Evolutionary conservation across 129 eudicot species (phyloP), one percentile per base, ranked within the genome.

Genomic region (Artemisia argyi): DNA sequence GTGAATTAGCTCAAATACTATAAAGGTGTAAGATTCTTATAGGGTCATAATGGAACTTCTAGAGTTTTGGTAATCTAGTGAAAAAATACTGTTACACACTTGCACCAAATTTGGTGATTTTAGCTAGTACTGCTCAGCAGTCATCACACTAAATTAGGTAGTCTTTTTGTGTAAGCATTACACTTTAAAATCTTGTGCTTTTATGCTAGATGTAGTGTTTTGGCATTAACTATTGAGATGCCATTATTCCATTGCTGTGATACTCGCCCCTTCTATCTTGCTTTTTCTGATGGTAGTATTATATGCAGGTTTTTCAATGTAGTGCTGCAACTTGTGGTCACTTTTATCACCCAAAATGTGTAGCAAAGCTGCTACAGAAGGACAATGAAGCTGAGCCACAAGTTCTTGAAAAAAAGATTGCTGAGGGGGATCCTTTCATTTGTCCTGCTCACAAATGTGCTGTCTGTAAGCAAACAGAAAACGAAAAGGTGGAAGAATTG

Each of bases 341-440:
- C 73, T 93, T 89, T 73, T 93, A 87, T 73, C 98, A 93, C 78
- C 97, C 98, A 42, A 57, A 3, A 57, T 93, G 98, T 85, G 98
- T 93, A 26, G 89, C 98, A 22, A 82, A 76, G 78, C 79, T 80
- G 58, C 87, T 93, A 7, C 83, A 65, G 65, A 85, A 63, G 26
- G 77, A 66, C 52, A 65, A 61, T 85, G 82, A 75, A 32, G 69
- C 74, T 13, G 85, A 86, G 66, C 77, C 77, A 19, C 74, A 73
- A 65, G 77, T 65, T 46, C 85, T 79, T 8, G 19, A 48, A 70
- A 55, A 77, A n/a, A 87, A 80, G 77, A 89, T 92, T 76, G 76
- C 83, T 67, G 73, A 76, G 10, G 98, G 98, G 59, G 91, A 82
- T 52, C 77, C 86, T 4, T 93, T 93, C 83, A 77, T 85, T 14